Evolutionary conservation across 805 yeast genomes (phyloP), one percentile per base, ranked within the genome.

Genomic region (Ogataea angusta): DNA sequence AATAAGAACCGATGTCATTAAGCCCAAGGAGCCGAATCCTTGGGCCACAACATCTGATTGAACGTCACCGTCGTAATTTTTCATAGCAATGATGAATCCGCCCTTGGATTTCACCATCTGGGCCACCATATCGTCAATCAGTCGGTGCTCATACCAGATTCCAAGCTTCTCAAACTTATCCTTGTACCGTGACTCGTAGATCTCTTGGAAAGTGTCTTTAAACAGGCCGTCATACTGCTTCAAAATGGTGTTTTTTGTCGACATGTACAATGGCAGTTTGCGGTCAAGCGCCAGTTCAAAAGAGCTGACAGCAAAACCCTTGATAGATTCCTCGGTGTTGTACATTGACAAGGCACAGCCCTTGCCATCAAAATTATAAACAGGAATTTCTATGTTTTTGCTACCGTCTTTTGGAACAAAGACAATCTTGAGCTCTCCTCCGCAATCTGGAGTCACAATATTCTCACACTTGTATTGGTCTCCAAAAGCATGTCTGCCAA

Each of bases 61-160:
- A 42, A 91, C 98, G 63, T 91, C 98, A 66, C 98, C 98, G 64
- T 91, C 98, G 68, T 91, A 91, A 72, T 91, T 91, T 74, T 91
- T 91, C 84, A 91, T 78, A 34, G 98, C 98, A 67, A 91, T 86
- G 56, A 91, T 84, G 65, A 73, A 91, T 5, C 98, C 97, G 57
- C 98, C 98, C 60, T 78, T 80, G 33, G 96, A 87, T 72, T 91
- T 91, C 64, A 91, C 72, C 97, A 91, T 90, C 72, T 91, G 97
- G 16, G 98, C 98, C 36, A 91, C 98, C 98, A 91, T 91, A 64
- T 91, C 98, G 67, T 91, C 98, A 53, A 91, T 91, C 54, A 91
- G 73, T 57, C 98, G 80, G 70, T 91, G 98, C 70, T 91, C 97
- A 67, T 85, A 90, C 95, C 95, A 89, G 64, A 90, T 85, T n/a